These are phyloP conservation scores for Talaromyces verruculosus DNA, from an alignment of 2,329 filamentous ascomycete species.

Conservation along the genomic window DNA sequence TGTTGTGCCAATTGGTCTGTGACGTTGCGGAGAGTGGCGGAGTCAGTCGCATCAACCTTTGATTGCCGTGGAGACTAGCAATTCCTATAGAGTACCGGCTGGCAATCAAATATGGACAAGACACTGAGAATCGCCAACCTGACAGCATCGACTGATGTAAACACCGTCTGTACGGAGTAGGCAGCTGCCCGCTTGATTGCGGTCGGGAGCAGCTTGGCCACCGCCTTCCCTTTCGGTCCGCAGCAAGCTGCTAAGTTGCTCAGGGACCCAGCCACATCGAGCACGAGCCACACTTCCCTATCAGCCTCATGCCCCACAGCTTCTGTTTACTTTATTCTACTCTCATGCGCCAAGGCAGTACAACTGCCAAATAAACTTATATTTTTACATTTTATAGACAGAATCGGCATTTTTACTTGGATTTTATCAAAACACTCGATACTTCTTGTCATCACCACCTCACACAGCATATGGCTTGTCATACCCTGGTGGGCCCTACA, in stretches of 20 bases:
- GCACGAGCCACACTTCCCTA: background rate
- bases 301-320: background rate
- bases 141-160: background rate
- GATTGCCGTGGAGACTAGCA: too few relatives aligned
- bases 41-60: background rate
- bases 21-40: background rate
- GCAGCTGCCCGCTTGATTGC: background rate
- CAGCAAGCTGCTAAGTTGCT: background rate
- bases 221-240: conserved; percentile 3
- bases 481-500: background rate
- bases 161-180: background rate
- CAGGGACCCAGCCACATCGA: background rate
- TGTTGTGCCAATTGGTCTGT: background rate
- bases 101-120: too few relatives aligned
- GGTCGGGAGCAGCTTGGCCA: background rate
- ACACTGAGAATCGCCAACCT: background rate
- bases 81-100: too few relatives aligned
- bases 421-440: background rate
- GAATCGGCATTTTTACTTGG: too few relatives aligned
- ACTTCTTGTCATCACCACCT: background rate
- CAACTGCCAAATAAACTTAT: background rate
- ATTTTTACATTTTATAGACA: too few relatives aligned
- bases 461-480: background rate
- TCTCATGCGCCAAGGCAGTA: background rate
- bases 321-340: background rate